Base-by-base conservation (phyloP, 805 yeast genomes). In the Yamadazyma sp. region DNA sequence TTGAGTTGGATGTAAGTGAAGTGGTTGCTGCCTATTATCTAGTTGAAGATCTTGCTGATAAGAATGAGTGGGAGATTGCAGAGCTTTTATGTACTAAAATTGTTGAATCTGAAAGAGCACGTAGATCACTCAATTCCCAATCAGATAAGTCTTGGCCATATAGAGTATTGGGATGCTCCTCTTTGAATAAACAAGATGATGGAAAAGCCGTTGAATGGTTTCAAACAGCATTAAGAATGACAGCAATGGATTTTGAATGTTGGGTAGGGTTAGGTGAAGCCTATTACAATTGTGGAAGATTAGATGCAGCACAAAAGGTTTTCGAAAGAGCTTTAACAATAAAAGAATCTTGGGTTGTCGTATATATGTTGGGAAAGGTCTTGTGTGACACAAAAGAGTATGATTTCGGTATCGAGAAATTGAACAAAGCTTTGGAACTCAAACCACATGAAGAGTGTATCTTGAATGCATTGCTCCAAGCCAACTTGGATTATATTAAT, bases 191-290 rank as follows among this genome's bases (percentile, higher is more conserved):
- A 18, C 86, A 80, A 47, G 80, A 82, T 45, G 86, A 78, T 44
- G 78, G 76, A 1, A 79, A 78, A 36, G 95, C 98, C 0, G 82
- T 91, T 30, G 91, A 85, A 56, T 80, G 85, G 76, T 88, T 86
- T 53, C 98, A 93, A 58, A 75, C 80, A 18, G 88, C 96, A 1
- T 65, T 93, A 31, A 71, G 97, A 42, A 63, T 83, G 44, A 65
- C 79, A 27, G 65, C 82, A 0, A 44, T 52, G 35, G 97, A 93
- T 57, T 55, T 75, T 1, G 82, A 85, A 44, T 82, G 95, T 2
- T 91, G 98, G 97, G 68, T 84, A 19, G 96, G 96, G 1, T 65
- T 93, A n/a, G 98, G 98, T n/a, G 98, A 93, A 55, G 91, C 96
- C 0, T 93, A 93, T 56, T 67, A 74, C 36, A 75, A 79, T 17